phyloP scores from a whole-genome alignment of 345 rosid genomes.

The Hibiscus trionum region DNA sequence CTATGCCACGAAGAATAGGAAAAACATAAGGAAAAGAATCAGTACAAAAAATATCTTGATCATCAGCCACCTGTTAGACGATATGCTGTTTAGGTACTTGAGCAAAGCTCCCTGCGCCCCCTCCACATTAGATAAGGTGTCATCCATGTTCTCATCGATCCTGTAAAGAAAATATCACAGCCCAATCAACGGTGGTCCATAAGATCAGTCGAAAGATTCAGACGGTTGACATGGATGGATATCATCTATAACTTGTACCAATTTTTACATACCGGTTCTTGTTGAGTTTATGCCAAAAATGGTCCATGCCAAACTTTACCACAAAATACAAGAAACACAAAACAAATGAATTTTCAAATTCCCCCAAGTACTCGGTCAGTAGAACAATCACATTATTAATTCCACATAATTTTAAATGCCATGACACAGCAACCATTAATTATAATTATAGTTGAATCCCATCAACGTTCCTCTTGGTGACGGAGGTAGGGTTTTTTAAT shows the following conservation, averaged over 20 bases:
- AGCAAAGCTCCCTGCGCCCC: constrained; percentile 8
- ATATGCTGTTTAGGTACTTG: constrained; percentile 9
- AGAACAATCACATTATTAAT: background rate
- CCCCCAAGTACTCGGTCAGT: background rate
- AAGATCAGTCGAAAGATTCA: background rate
- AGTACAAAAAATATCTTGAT: constrained; percentile 9
- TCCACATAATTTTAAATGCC: background rate
- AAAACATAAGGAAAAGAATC: constrained; percentile 6
- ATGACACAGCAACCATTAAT: background rate
- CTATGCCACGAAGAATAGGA: constrained; percentile 9
- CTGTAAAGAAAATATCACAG: background rate
- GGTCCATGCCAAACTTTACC: no score
- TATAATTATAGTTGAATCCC: background rate
- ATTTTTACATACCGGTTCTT: background rate
- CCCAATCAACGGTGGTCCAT: background rate
- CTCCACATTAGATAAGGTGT: constrained; percentile 4
- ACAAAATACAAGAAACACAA: no score
- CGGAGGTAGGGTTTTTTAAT: no score
- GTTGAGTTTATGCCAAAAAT: no score
- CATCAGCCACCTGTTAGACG: constrained; percentile 8
- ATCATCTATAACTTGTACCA: no score
- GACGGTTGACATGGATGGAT: background rate
- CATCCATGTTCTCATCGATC: constrained; percentile 12
- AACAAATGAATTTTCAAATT: no score
- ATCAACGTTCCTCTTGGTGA: no score